Conservation (phyloP, 805 yeast genomes). For the Ogataea pini region DNA sequence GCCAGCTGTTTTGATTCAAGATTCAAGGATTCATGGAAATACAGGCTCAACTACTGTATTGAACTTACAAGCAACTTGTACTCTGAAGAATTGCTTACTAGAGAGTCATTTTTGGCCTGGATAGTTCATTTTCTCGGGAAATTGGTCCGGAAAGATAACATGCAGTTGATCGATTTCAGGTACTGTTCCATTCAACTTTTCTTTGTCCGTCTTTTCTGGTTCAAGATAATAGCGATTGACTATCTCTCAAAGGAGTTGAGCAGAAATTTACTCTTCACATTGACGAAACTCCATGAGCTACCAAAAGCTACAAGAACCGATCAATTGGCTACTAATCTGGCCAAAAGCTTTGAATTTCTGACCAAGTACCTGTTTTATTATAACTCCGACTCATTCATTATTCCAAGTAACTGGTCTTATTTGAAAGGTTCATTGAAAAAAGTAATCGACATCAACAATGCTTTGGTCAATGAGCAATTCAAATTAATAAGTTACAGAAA, state of each 20-base stretch:
- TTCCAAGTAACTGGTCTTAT: constrained; percentile 62
- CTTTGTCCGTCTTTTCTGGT: constrained; percentile 70
- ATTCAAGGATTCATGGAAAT: constrained; percentile 43
- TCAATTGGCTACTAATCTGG: constrained; percentile 22
- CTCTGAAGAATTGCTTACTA: constrained; percentile 66
- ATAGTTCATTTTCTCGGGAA: constrained; percentile 50
- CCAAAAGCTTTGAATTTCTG: constrained; percentile 33
- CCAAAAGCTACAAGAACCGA: constrained; percentile 19
- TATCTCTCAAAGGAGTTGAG: constrained; percentile 64
- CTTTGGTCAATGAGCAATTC: constrained; percentile 46
- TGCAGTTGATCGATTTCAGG: constrained; percentile 24
- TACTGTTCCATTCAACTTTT: constrained; percentile 41
- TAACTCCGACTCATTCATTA: constrained; percentile 60
- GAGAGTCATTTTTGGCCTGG: constrained; percentile 62
- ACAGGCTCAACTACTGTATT: constrained; percentile 58
- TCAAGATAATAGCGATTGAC: constrained; percentile 55
- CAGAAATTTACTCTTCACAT: constrained; percentile 49
- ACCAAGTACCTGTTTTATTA: constrained; percentile 45
- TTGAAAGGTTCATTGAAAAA: constrained; percentile 50
- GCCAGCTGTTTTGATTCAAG: constrained; percentile 39
- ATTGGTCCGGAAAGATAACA: constrained; percentile 19
- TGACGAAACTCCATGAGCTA: constrained; percentile 23
- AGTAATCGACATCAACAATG: constrained; percentile 36
- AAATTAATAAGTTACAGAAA: constrained; percentile 66
- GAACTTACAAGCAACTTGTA: constrained; percentile 65